Percentiles rank a stretch among this genome's conserved stretches.
These are phyloP conservation scores for Microstroma glucosiphilum DNA, from an alignment of 1,284 basidiomycete genomes.

Conservation along the genomic window DNA sequence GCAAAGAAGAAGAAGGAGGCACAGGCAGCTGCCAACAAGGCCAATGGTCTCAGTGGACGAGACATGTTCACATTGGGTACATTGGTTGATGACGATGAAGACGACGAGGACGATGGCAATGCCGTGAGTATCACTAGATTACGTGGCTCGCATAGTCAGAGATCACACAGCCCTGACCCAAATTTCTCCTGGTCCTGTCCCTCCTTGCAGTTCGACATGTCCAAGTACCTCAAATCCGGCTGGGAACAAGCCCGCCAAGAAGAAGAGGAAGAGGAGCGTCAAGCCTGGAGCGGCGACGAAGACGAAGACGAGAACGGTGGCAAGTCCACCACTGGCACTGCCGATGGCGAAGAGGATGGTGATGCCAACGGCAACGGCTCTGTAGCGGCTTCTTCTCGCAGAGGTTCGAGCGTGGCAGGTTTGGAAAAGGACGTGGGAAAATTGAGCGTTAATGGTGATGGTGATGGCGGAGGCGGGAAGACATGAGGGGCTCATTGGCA, in stretches of 20 bases:
- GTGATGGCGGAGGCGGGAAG: no score
- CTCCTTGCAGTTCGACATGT: conserved; percentile 30
- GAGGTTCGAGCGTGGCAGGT: no score
- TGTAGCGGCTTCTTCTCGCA: no score
- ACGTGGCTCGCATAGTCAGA: background rate
- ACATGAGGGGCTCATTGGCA: no score
- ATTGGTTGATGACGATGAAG: conserved; percentile 77
- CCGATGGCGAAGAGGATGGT: background rate
- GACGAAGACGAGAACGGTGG: conserved; percentile 9
- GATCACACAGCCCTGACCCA: background rate
- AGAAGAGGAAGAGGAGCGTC: conserved; percentile 21
- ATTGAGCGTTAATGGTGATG: no score
- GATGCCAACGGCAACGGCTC: background rate
- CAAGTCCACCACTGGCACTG: background rate
- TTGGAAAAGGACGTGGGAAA: no score
- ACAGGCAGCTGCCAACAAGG: conserved; percentile 76
- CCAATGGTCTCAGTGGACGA: conserved; percentile 84
- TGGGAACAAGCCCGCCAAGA: conserved; percentile 43
- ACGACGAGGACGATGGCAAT: conserved; percentile 61
- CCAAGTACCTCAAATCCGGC: conserved; percentile 36
- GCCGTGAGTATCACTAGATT: conserved; percentile 18
- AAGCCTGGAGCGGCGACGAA: conserved; percentile 22
- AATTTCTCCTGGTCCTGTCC: background rate
- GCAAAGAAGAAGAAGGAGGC: conserved; percentile 75
- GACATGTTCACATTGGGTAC: conserved; percentile 91